Percentiles rank a stretch among this genome's conserved stretches.
These are phyloP conservation scores for Microsporum audouinii DNA, from an alignment of 2,329 filamentous ascomycete genomes.

Conservation along the genomic window DNA sequence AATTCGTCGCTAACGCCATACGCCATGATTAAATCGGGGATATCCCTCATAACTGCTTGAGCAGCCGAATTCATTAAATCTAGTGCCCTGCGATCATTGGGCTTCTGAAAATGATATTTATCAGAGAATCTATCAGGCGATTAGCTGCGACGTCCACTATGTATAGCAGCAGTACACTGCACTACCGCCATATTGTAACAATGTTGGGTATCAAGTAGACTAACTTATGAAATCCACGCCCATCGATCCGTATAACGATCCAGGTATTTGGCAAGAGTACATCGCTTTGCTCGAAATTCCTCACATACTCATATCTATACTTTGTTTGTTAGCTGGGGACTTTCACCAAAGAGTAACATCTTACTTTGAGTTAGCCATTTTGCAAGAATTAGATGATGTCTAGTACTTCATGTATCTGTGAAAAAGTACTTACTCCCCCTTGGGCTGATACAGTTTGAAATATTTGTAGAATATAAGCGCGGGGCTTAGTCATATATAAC, in stretches of 20 bases:
- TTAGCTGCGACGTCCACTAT: not conserved
- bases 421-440: no score
- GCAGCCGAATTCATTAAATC: conserved; percentile 93
- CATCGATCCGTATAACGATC: conserved; percentile 90
- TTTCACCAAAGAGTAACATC: not conserved
- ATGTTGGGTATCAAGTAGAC: not conserved
- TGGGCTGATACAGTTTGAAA: no score
- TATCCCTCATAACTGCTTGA: conserved; percentile 66
- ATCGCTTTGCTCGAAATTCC: conserved; percentile 74
- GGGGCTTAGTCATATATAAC: not conserved
- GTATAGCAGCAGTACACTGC: not conserved
- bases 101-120: conserved; percentile 78
- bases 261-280: conserved; percentile 78
- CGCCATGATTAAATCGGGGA: conserved; percentile 74
- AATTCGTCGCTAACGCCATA: conserved; percentile 96
- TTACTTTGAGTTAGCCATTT: conserved; percentile 33
- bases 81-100: conserved; percentile 77
- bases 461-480: not conserved
- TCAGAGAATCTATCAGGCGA: conserved; percentile 55
- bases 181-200: not conserved
- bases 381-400: not conserved
- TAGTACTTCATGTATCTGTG: not conserved
- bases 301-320: conserved; percentile 82
- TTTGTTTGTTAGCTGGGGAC: not conserved
- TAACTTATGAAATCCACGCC: conserved; percentile 86